Conservation (phyloP, 2,329 filamentous ascomycete genomes). For the Trichoderma koningiopsis region DNA sequence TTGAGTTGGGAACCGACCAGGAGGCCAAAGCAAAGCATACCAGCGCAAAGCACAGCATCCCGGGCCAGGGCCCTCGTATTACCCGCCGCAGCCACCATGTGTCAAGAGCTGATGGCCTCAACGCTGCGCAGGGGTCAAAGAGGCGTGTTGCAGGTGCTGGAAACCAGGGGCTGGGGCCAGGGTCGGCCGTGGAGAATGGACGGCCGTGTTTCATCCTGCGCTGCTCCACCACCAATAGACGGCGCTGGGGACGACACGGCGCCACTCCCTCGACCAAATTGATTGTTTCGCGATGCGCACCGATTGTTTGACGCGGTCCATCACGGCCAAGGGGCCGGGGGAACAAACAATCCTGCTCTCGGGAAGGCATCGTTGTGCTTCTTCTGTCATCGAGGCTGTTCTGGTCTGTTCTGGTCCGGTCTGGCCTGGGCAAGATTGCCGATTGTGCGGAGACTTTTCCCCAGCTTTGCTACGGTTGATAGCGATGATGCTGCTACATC, state of each 20-base stretch:
- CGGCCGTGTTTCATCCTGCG: slow-evolving; percentile 19
- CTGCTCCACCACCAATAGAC: slow-evolving; percentile 14
- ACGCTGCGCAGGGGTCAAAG: not conserved
- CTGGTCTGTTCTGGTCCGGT: not conserved
- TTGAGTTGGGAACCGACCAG: not conserved
- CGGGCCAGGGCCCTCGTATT: not conserved
- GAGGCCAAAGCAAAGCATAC: not conserved
- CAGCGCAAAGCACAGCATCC: not conserved
- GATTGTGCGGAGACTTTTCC: not conserved
- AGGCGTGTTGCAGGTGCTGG: slow-evolving; percentile 1
- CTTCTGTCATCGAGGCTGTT: not conserved
- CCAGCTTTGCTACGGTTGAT: not conserved
- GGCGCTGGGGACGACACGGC: slow-evolving; percentile 9
- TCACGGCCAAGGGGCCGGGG: not conserved
- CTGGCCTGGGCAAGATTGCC: slow-evolving; percentile 7
- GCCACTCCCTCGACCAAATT: slow-evolving; percentile 13
- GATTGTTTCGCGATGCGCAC: slow-evolving; percentile 15
- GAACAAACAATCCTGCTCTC: not conserved
- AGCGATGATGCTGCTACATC: not conserved
- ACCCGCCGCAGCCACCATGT: slow-evolving; percentile 7
- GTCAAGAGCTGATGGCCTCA: not conserved
- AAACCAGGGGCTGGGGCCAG: slow-evolving; percentile 9
- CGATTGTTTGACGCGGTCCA: slow-evolving; percentile 12
- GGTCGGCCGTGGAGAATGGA: not conserved
- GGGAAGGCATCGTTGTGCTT: not conserved